These are phyloP conservation scores for Polytrichum commune DNA, from an alignment of 225 moss, liverwort and hornwort species.

Conservation along the genomic window DNA sequence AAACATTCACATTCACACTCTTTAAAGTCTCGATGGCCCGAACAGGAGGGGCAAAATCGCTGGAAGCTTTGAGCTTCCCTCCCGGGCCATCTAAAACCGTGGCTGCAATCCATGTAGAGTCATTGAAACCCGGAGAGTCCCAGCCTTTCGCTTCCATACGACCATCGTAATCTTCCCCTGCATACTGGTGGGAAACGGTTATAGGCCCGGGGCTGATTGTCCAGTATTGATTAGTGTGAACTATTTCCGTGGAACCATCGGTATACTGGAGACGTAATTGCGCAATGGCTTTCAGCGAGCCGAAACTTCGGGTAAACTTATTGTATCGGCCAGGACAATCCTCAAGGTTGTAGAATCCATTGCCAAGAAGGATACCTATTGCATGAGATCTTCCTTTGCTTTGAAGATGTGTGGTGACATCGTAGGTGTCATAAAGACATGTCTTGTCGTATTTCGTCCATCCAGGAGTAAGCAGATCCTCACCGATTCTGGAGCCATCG, in stretches of 20 bases:
- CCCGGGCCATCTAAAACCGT: conserved; percentile 34
- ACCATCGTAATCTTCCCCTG: conserved; percentile 56
- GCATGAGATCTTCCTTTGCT: conserved; percentile 22
- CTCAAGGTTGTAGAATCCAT: conserved; percentile 39
- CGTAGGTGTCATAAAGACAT: conserved; percentile 45
- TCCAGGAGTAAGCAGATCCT: conserved; percentile 53
- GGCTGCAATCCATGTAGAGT: conserved; percentile 21
- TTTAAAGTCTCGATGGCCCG: conserved; percentile 36
- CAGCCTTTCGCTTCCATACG: conserved; percentile 44
- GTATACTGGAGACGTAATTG: conserved; percentile 36
- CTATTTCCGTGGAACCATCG: conserved; percentile 19
- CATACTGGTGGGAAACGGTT: conserved; percentile 46
- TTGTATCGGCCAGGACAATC: conserved; percentile 25
- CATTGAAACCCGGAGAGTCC: conserved; percentile 41
- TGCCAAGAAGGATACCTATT: conserved; percentile 50
- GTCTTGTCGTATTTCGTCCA: conserved; percentile 53
- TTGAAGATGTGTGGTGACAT: conserved; percentile 43
- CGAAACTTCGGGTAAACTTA: conserved; percentile 35
- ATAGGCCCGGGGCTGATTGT: conserved; percentile 38
- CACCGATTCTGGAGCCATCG: conserved; percentile 39
- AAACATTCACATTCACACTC: conserved; percentile 19
- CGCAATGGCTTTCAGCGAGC: conserved; percentile 43
- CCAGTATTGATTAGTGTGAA: conserved; percentile 36
- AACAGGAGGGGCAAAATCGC: conserved; percentile 46
- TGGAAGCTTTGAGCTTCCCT: conserved; percentile 34